phyloP scores from a whole-genome alignment of 2,329 filamentous ascomycete genomes.

The Venturia nashicola region DNA sequence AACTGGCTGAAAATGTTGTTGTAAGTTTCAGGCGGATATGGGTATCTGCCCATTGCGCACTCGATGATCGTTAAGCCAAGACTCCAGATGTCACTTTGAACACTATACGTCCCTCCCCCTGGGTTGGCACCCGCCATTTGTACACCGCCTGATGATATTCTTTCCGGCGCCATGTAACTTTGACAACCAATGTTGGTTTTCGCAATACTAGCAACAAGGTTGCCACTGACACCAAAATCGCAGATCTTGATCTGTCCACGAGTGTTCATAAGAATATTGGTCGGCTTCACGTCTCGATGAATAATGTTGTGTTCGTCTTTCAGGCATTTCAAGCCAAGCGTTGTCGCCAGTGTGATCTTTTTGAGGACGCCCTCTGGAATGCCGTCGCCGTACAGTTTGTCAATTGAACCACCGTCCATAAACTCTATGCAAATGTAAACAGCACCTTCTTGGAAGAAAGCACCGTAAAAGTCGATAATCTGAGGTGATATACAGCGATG shows the following conservation, averaged over 20 bases:
- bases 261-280: constrained; percentile 91
- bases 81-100: constrained; percentile 97
- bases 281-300: constrained; percentile 95
- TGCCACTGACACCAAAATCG: constrained; percentile 95
- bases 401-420: constrained; percentile 97
- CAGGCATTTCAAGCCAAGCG: constrained; percentile 80
- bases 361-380: constrained; percentile 78
- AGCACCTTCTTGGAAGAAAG: constrained; percentile 96
- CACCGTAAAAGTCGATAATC: constrained; percentile 97
- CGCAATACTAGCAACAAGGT: constrained; percentile 91
- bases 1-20: constrained; percentile 98
- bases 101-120: constrained; percentile 79
- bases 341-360: constrained; percentile 82
- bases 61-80: constrained; percentile 90
- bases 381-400: constrained; percentile 85
- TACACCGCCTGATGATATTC: constrained; percentile 78
- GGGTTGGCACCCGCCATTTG: constrained; percentile 56
- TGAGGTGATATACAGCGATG: constrained; percentile 91
- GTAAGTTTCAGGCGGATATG: constrained; percentile 93
- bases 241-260: constrained; percentile 93
- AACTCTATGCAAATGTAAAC: constrained; percentile 98
- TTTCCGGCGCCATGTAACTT: constrained; percentile 97
- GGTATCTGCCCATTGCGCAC: constrained; percentile 86
- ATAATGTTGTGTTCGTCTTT: constrained; percentile 99
- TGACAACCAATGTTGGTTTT: constrained; percentile 99